phyloP scores from a whole-genome alignment of 345 rosid genomes.

The Ceriops decandra region DNA sequence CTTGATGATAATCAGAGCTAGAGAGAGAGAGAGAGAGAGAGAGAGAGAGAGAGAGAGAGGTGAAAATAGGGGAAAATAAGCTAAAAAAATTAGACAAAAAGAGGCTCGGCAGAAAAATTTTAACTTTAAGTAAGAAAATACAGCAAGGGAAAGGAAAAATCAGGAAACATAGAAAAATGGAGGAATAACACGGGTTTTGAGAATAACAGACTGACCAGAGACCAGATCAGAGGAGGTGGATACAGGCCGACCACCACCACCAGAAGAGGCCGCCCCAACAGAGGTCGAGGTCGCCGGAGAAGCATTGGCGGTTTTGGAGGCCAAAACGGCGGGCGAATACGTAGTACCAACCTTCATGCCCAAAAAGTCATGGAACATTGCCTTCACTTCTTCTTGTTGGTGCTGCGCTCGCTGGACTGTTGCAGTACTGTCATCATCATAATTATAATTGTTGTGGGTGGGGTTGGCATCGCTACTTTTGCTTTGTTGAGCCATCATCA shows the following conservation, averaged over 20 bases:
- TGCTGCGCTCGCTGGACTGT: constrained; percentile 9
- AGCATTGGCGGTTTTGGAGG: constrained; percentile 32
- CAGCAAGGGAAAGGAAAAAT: not conserved
- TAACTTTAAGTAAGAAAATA: not conserved
- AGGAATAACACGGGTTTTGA: not conserved
- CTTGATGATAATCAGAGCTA: not conserved
- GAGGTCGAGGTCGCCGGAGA: constrained; percentile 50
- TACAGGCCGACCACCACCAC: constrained; percentile 50
- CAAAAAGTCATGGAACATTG: constrained; percentile 85
- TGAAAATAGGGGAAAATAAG: not conserved
- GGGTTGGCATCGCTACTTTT: constrained; percentile 32
- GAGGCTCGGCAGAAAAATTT: not conserved
- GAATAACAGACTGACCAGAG: constrained; percentile 40
- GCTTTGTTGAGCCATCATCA: constrained; percentile 41
- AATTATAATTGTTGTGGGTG: not conserved
- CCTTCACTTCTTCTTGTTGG: constrained; percentile 32
- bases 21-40: not conserved
- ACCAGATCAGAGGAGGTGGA: constrained; percentile 88
- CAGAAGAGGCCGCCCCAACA: constrained; percentile 48
- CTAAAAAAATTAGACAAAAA: not conserved
- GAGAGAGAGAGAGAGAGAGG: not conserved
- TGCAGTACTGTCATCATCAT: not conserved
- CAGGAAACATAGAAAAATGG: not conserved
- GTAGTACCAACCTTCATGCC: constrained; percentile 48
- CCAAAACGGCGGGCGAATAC: constrained; percentile 36